Evolutionary conservation across 2,329 filamentous ascomycete species (phyloP).

Genomic region (Cladosporium colombiae): DNA sequence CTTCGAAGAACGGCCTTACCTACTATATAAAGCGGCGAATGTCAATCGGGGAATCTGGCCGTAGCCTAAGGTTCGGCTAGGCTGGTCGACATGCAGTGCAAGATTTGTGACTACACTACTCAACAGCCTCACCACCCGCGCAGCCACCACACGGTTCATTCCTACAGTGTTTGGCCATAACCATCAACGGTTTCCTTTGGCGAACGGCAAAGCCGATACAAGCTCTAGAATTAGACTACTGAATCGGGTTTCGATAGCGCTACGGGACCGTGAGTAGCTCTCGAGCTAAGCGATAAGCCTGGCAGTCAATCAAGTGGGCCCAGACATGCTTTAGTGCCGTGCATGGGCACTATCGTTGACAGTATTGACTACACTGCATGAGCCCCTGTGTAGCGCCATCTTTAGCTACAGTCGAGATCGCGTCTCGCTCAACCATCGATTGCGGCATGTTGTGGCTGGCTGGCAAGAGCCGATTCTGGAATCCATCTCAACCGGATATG

Average conservation of each 20-base stretch:
- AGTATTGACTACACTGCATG: slow-evolving; percentile 3
- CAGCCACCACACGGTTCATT: slow-evolving; percentile 7
- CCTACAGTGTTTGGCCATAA: slow-evolving; percentile 3
- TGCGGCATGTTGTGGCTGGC: background rate
- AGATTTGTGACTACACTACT: background rate
- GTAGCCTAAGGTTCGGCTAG: background rate
- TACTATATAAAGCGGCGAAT: slow-evolving; percentile 4
- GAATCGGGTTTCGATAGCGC: slow-evolving; percentile 5
- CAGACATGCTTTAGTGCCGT: background rate
- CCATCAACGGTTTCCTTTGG: slow-evolving; percentile 7
- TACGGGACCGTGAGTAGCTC: slow-evolving; percentile 1
- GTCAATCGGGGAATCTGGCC: background rate
- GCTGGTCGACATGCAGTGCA: background rate
- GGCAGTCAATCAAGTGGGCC: slow-evolving; percentile 1
- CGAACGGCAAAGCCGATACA: slow-evolving; percentile 9
- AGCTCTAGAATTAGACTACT: slow-evolving; percentile 5
- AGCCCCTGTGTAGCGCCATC: slow-evolving; percentile 1
- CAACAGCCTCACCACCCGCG: background rate
- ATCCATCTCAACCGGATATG: background rate
- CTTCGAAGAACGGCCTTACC: background rate
- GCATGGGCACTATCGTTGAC: background rate
- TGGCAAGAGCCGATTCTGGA: background rate
- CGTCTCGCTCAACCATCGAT: slow-evolving; percentile 5
- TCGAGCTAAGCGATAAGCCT: slow-evolving; percentile 7
- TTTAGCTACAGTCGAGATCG: slow-evolving; percentile 2